Evolutionary conservation across 495 filamentous ascomycete species (phyloP).

Genomic region (Talaromyces proteolyticus): DNA sequence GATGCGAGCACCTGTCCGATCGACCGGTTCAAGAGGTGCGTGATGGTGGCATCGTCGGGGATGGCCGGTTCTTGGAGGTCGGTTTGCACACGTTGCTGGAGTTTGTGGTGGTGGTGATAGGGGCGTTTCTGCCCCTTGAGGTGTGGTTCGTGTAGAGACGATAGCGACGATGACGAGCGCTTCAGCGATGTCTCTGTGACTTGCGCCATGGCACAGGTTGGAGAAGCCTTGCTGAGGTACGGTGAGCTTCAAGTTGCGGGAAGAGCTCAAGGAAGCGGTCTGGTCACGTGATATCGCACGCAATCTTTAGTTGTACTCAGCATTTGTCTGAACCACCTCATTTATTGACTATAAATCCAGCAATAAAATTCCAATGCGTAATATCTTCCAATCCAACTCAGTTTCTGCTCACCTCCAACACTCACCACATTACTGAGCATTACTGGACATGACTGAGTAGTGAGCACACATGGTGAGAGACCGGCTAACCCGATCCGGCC

Average conservation of each 20-base stretch:
- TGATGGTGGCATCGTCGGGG: constrained; percentile 37
- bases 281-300: constrained; percentile 8
- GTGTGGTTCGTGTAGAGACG: constrained; percentile 14
- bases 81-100: constrained; percentile 20
- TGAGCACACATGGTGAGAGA: too few relatives aligned
- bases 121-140: constrained; percentile 39
- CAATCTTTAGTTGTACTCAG: too few relatives aligned
- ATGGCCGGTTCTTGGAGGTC: constrained; percentile 30
- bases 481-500: constrained; percentile 2
- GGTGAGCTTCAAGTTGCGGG: neutral
- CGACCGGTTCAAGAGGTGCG: constrained; percentile 49
- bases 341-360: too few relatives aligned
- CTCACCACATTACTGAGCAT: too few relatives aligned
- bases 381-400: too few relatives aligned
- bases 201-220: neutral
- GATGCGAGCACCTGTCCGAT: constrained; percentile 47
- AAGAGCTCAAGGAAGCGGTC: constrained; percentile 10
- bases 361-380: too few relatives aligned
- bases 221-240: too few relatives aligned
- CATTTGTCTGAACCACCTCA: too few relatives aligned
- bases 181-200: constrained; percentile 26
- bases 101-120: constrained; percentile 40
- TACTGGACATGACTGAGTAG: too few relatives aligned
- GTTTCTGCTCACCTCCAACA: too few relatives aligned
- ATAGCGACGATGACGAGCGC: constrained; percentile 29